These are phyloP conservation scores for Neospora caninum DNA, from an alignment of 169 alveolate species.

Conservation along the genomic window DNA sequence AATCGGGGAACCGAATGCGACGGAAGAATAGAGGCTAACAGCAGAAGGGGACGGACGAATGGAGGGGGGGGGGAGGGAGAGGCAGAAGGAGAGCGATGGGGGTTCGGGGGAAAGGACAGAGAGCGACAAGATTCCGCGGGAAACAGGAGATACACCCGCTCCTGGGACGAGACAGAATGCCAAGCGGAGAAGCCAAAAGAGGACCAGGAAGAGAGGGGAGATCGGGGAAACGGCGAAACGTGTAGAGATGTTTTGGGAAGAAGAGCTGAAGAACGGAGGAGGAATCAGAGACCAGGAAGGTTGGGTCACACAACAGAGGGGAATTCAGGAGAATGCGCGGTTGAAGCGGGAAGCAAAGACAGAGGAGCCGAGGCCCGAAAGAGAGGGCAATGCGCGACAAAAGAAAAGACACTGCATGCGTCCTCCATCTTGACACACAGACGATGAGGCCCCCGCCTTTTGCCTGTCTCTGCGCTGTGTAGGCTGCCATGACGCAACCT, in stretches of 20 bases:
- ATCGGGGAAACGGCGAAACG: not conserved
- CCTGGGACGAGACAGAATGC: not conserved
- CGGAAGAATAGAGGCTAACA: not conserved
- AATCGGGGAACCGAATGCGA: not conserved
- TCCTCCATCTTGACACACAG: not conserved
- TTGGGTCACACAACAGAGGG: too few species aligned
- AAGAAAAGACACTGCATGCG: not conserved
- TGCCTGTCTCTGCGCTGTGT: not conserved
- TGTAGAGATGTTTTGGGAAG: not conserved
- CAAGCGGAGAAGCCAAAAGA: not conserved
- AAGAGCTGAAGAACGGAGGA: not conserved
- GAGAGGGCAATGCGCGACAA: not conserved
- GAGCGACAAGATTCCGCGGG: not conserved
- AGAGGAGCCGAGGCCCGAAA: not conserved
- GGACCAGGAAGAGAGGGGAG: not conserved
- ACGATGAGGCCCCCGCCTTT: too few species aligned
- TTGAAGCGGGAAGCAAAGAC: too few species aligned
- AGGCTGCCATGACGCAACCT: slow-evolving; percentile 8
- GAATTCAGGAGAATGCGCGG: too few species aligned
- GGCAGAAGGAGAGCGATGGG: too few species aligned
- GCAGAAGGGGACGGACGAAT: too few species aligned
- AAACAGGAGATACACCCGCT: not conserved
- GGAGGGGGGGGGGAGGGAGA: too few species aligned
- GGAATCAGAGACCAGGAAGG: not conserved
- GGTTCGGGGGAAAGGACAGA: not conserved